Evolutionary conservation across 345 rosid species (phyloP).

Genomic region (Eucalyptus erythrocorys): DNA sequence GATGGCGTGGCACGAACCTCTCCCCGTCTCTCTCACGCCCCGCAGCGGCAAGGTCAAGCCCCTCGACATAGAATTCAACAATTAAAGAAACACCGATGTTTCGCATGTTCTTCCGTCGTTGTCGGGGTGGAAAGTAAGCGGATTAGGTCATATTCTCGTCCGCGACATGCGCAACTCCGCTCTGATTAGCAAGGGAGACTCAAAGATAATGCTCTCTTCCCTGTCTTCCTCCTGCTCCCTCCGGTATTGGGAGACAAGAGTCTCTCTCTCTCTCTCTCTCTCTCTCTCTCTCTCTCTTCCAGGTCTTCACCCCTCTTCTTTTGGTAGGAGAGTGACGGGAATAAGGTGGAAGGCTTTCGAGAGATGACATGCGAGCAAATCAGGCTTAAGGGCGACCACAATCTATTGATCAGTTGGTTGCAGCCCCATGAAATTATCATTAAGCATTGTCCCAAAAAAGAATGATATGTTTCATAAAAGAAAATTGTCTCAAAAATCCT

Average conservation of each 20-base stretch:
- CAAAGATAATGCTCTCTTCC: neutral
- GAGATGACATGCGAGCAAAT: neutral
- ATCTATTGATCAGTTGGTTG: no score
- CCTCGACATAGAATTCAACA: neutral
- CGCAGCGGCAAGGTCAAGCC: neutral
- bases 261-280: neutral
- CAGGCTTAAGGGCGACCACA: no score
- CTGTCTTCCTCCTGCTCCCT: neutral
- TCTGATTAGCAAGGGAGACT: neutral
- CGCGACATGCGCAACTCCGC: neutral
- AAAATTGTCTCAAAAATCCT: neutral
- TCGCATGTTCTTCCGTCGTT: neutral
- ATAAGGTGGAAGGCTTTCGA: neutral
- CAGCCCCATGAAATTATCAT: neutral
- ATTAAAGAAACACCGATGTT: neutral
- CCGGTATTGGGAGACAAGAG: neutral
- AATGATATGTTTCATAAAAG: neutral
- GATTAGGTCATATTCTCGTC: neutral
- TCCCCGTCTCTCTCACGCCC: neutral
- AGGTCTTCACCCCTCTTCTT: neutral
- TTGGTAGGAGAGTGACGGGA: neutral
- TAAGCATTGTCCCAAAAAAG: neutral
- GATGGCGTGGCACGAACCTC: neutral
- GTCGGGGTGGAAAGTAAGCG: neutral
- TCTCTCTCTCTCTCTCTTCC: neutral